Evolutionary conservation across 805 yeast species (phyloP).

Genomic region (Nakazawaea peltata): DNA sequence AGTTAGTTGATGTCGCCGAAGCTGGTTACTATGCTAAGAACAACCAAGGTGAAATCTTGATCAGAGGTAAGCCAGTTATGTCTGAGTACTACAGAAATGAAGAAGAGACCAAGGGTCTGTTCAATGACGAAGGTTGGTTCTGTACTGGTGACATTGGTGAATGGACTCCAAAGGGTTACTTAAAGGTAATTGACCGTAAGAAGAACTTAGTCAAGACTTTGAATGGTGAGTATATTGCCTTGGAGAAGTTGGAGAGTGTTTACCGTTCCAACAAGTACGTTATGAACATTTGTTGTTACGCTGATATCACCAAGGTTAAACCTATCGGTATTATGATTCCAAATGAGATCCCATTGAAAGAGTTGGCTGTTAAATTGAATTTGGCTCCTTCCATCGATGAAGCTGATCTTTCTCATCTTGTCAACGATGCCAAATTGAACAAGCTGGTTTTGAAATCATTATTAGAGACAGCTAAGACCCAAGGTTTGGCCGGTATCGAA

Average conservation of each 20-base stretch:
- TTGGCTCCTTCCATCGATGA: constrained; percentile 35
- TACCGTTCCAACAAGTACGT: constrained; percentile 80
- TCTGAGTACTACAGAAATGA: constrained; percentile 77
- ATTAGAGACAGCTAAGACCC: constrained; percentile 66
- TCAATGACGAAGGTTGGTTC: constrained; percentile 83
- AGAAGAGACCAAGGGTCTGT: constrained; percentile 69
- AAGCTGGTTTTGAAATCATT: constrained; percentile 50
- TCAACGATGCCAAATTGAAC: constrained; percentile 48
- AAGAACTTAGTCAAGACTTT: constrained; percentile 93
- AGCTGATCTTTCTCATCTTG: constrained; percentile 35
- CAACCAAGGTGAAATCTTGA: constrained; percentile 87
- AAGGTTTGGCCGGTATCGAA: constrained; percentile 83
- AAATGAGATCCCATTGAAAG: constrained; percentile 55
- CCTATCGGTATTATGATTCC: constrained; percentile 91
- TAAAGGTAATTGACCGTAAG: constrained; percentile 84
- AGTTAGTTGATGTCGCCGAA: constrained; percentile 85
- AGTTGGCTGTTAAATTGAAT: constrained; percentile 49
- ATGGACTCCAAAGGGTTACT: constrained; percentile 76
- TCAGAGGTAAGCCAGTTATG: constrained; percentile 67
- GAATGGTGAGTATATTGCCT: constrained; percentile 96
- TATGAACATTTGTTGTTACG: constrained; percentile 83
- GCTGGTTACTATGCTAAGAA: constrained; percentile 87
- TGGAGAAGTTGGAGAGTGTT: constrained; percentile 87
- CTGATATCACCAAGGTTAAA: constrained; percentile 80
- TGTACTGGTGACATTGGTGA: constrained; percentile 95